Base-by-base conservation (phyloP, 2,329 filamentous ascomycete species). In the Pseudocercospora vitis region DNA sequence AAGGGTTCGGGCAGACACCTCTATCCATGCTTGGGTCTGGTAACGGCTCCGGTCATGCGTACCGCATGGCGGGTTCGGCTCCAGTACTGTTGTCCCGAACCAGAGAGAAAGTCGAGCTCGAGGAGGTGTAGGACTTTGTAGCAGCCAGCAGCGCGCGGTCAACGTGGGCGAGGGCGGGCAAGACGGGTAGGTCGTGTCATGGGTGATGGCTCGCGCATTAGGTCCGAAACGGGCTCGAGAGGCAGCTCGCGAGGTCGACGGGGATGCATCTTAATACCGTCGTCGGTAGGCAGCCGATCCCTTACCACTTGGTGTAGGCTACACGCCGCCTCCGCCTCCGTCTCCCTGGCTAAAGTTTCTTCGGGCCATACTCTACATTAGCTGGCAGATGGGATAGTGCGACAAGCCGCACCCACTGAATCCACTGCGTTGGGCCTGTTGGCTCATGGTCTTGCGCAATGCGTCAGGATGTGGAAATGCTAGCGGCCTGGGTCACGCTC, bases 1-100 rank as follows among this genome's bases (percentile, higher is more conserved):
- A 55, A 29, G 55, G 55, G 37, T 55, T 50, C 28, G 55, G 50
- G 9, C 52, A 56, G 33, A 46, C 48, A 21, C 45, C 53, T 32
- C 53, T 40, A 28, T 58, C 55, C 52, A 58, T 60, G 42, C 6
- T 47, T 48, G 48, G 42, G 9, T 45, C 23, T 24, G 40, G 14
- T 31, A 23, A 11, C 49, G 47, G 40, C 32, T 44, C n/a, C n/a
- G n/a, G n/a, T n/a, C 26, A 44, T 48, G 39, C 8, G 53, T 5
- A 45, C 47, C 8, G 9, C 42, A 45, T 45, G 40, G 40, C 40
- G 40, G n/a, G 8, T 29, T 16, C 24, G 23, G 40, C 23, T 29
- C 23, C 40, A 45, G 24, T 45, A 19, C 21, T 21, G 29, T 28
- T 21, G 29, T 28, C 18, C 47, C 32, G 32, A n/a, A 50, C 11